These are phyloP conservation scores for Helotiales sp. DNA, from an alignment of 2,329 filamentous ascomycete genomes.

Conservation along the genomic window DNA sequence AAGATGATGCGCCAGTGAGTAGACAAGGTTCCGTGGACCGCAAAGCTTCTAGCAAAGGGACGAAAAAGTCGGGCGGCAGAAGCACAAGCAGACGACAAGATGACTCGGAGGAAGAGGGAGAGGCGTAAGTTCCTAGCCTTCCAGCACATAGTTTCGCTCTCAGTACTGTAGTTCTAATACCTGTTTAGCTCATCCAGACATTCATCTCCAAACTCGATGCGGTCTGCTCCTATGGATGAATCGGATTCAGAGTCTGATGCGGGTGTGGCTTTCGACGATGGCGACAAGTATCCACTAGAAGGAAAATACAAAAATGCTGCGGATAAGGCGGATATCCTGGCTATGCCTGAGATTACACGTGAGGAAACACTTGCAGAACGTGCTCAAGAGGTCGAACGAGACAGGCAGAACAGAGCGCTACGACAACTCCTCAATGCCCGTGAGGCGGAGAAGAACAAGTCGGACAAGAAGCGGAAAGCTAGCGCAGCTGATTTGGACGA, in stretches of 20 bases:
- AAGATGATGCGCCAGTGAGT: slow-evolving; percentile 51
- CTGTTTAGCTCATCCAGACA: slow-evolving; percentile 64
- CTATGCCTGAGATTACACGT: slow-evolving; percentile 84
- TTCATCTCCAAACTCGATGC: slow-evolving; percentile 70
- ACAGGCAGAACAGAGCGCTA: slow-evolving; percentile 79
- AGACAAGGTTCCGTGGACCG: slow-evolving; percentile 53
- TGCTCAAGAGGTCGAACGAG: slow-evolving; percentile 76
- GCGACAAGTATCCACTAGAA: slow-evolving; percentile 79
- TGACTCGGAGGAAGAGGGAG: slow-evolving; percentile 76
- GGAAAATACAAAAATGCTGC: slow-evolving; percentile 75
- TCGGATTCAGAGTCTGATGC: slow-evolving; percentile 76
- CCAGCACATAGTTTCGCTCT: slow-evolving; percentile 1
- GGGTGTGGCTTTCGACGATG: slow-evolving; percentile 50
- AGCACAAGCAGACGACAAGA: slow-evolving; percentile 46
- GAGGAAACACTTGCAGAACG: slow-evolving; percentile 90
- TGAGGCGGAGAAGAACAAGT: slow-evolving; percentile 60
- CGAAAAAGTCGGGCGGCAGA: slow-evolving; percentile 51
- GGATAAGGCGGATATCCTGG: slow-evolving; percentile 78
- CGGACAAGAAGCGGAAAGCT: slow-evolving; percentile 73
- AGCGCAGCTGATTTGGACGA: slow-evolving; percentile 78
- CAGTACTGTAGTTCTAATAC: slow-evolving; percentile 3
- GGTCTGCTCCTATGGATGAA: slow-evolving; percentile 88
- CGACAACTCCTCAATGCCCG: slow-evolving; percentile 71
- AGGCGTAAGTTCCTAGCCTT: slow-evolving; percentile 64
- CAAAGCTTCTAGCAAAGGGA: slow-evolving; percentile 38